Evolutionary conservation across 352 stramenopile species (phyloP).

Genomic region (Phytophthora ramorum): DNA sequence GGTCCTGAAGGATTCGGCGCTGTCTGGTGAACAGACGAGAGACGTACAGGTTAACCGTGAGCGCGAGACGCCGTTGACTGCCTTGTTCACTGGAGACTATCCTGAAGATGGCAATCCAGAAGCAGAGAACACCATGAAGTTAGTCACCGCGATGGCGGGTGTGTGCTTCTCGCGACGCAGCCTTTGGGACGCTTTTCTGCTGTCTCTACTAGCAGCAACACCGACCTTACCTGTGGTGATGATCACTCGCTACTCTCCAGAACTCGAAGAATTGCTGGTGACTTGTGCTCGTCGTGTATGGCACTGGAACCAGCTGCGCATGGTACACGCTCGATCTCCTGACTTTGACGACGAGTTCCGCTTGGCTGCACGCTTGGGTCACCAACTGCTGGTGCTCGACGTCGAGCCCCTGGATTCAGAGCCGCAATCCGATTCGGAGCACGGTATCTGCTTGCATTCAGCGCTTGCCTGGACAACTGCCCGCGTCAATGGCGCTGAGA

Average conservation of each 20-base stretch:
- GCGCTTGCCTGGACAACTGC: conserved; percentile 47
- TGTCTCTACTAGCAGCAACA: conserved; percentile 40
- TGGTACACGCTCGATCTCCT: conserved; percentile 41
- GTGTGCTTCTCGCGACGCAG: conserved; percentile 51
- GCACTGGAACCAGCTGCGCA: conserved; percentile 53
- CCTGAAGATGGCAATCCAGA: not conserved
- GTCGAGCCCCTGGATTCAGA: conserved; percentile 53
- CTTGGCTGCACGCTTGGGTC: conserved; percentile 47
- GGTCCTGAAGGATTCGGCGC: conserved; percentile 9
- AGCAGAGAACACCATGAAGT: conserved; percentile 17
- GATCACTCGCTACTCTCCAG: conserved; percentile 47
- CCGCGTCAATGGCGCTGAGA: conserved; percentile 21
- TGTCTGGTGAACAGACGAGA: not conserved
- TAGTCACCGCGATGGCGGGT: conserved; percentile 16
- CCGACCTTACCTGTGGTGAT: conserved; percentile 43
- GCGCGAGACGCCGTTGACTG: conserved; percentile 17
- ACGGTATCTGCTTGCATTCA: conserved; percentile 18
- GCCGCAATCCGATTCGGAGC: not conserved
- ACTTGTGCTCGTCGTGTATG: conserved; percentile 47
- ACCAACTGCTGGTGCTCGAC: conserved; percentile 69
- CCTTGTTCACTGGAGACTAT: conserved; percentile 24
- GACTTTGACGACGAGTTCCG: conserved; percentile 46
- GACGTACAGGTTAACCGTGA: not conserved
- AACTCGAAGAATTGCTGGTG: conserved; percentile 55
- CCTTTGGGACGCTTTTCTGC: conserved; percentile 51